Conservation (phyloP, 768 basidiomycete genomes). For the Panaeolus cyanescens region DNA sequence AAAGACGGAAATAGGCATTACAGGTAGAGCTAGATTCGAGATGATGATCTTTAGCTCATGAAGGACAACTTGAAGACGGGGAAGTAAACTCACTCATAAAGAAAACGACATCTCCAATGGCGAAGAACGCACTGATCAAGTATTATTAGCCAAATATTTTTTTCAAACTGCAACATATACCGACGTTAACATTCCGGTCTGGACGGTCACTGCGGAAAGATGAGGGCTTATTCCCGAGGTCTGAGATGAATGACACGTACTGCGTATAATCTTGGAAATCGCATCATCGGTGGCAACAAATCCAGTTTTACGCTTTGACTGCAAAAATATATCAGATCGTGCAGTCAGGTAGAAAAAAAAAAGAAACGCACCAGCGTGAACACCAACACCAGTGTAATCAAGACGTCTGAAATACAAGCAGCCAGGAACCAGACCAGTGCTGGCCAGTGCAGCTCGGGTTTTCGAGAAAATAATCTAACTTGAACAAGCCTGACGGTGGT, state of each 20-base stretch:
- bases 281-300: constrained; percentile 44
- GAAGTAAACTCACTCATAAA: constrained; percentile 39
- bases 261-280: constrained; percentile 37
- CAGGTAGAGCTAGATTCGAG: constrained; percentile 32
- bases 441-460: constrained; percentile 45
- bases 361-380: constrained; percentile 33
- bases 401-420: constrained; percentile 40
- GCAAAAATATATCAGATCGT: neutral
- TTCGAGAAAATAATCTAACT: constrained; percentile 37
- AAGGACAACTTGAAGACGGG: neutral
- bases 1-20: constrained; percentile 8
- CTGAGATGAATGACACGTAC: constrained; percentile 14
- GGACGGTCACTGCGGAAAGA: constrained; percentile 35
- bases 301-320: constrained; percentile 41
- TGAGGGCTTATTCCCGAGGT: constrained; percentile 10
- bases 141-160: neutral
- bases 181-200: constrained; percentile 43
- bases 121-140: constrained; percentile 35
- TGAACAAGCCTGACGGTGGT: constrained; percentile 33
- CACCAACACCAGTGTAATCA: constrained; percentile 41
- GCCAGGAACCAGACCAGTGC: constrained; percentile 47
- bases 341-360: neutral
- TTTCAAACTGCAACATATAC: constrained; percentile 2
- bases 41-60: neutral
- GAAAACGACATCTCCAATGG: constrained; percentile 42